phyloP scores from a whole-genome alignment of 2,329 filamentous ascomycete genomes.

The Alternaria rosae region DNA sequence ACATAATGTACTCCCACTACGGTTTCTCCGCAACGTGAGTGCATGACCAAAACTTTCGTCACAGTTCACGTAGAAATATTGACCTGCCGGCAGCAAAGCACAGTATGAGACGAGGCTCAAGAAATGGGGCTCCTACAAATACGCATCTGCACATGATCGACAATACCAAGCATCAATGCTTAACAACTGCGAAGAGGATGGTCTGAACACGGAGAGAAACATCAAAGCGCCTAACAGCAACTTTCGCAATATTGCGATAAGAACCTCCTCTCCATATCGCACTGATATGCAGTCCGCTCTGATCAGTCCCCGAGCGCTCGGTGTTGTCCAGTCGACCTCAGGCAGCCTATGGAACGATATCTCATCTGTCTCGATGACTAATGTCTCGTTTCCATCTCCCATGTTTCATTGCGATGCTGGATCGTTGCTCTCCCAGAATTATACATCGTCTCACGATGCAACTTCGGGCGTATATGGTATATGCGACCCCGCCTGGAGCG shows the following conservation, averaged over 20 bases:
- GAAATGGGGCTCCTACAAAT: not conserved
- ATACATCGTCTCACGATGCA: not conserved
- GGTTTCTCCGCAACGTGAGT: too few species aligned
- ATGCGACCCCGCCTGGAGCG: not conserved
- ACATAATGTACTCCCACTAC: too few species aligned
- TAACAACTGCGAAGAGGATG: fast-evolving
- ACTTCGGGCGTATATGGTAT: too few species aligned
- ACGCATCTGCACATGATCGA: not conserved
- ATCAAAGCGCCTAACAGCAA: too few species aligned
- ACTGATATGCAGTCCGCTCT: not conserved
- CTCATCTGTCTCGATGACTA: not conserved
- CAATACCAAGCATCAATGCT: not conserved
- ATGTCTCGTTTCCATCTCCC: not conserved
- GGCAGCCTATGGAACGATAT: not conserved
- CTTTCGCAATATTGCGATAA: not conserved
- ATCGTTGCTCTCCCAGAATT: not conserved
- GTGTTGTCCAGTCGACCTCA: not conserved
- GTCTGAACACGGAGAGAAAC: not conserved
- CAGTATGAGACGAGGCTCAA: not conserved
- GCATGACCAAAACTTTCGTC: too few species aligned
- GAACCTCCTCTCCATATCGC: not conserved
- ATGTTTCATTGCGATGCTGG: not conserved
- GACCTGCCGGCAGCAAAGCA: not conserved
- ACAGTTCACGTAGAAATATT: not conserved
- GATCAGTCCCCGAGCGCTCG: not conserved